These are phyloP conservation scores for Protea cynaroides DNA, from an alignment of 164 flowering plant genomes.

Conservation along the genomic window DNA sequence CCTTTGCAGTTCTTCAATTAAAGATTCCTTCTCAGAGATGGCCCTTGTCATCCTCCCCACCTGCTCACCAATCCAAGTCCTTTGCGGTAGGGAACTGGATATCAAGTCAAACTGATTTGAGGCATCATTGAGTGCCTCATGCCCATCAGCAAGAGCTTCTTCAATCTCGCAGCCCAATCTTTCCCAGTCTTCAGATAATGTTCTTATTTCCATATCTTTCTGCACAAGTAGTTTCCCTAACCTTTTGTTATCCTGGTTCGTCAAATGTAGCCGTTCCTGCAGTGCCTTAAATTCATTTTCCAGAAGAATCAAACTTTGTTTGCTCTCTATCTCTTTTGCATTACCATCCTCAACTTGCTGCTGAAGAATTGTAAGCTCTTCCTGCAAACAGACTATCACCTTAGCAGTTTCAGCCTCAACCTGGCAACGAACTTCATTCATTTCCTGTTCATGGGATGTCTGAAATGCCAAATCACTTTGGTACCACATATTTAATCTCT, in stretches of 20 bases:
- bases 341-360: constrained; percentile 51
- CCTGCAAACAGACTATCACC: constrained; percentile 89
- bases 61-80: constrained; percentile 63
- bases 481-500: constrained; percentile 50
- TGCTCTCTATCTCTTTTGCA: constrained; percentile 45
- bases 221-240: constrained; percentile 35
- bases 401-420: constrained; percentile 97
- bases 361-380: constrained; percentile 73
- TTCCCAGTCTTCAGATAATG: constrained; percentile 61
- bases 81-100: constrained; percentile 44
- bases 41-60: constrained; percentile 40
- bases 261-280: constrained; percentile 27
- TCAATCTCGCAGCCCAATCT: constrained; percentile 47
- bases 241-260: constrained; percentile 39
- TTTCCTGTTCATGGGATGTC: constrained; percentile 62
- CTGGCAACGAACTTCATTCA: constrained; percentile 75
- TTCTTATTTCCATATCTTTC: constrained; percentile 43
- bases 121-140: constrained; percentile 56
- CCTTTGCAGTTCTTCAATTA: constrained; percentile 58
- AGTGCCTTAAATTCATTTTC: constrained; percentile 41
- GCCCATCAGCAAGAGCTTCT: constrained; percentile 59
- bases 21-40: constrained; percentile 64
- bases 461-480: constrained; percentile 59
- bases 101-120: constrained; percentile 50
- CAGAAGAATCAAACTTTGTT: constrained; percentile 26